Conservation (phyloP, 495 filamentous ascomycete genomes). For the Polyplosphaeria fusca region DNA sequence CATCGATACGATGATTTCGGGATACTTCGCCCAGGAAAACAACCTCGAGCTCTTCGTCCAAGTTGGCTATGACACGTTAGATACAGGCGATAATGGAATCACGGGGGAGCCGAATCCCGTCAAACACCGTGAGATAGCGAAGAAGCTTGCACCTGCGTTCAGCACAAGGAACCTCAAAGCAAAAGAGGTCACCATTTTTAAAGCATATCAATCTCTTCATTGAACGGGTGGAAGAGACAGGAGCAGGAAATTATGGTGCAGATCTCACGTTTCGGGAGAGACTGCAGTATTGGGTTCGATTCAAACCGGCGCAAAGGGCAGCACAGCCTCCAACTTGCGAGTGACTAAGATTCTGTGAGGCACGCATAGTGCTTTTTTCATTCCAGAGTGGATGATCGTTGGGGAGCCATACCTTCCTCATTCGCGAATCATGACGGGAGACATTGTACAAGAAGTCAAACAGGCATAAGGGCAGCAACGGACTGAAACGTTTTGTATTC, state of each 20-base stretch:
- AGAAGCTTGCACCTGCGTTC: slow-evolving; percentile 9
- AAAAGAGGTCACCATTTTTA: neutral
- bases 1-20: neutral
- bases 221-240: neutral
- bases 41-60: slow-evolving; percentile 11
- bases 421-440: no score
- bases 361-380: no score
- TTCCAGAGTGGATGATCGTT: no score
- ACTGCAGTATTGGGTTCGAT: no score
- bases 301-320: no score
- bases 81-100: slow-evolving; percentile 1
- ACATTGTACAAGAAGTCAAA: no score
- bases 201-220: slow-evolving; percentile 8
- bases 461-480: no score
- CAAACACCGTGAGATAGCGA: slow-evolving; percentile 9
- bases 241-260: neutral
- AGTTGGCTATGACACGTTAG: neutral
- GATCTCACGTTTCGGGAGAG: no score
- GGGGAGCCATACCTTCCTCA: no score
- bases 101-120: slow-evolving; percentile 1
- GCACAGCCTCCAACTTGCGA: no score
- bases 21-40: slow-evolving; percentile 2
- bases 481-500: no score
- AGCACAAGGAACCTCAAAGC: slow-evolving; percentile 6
- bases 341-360: no score